Conservation (phyloP, 768 basidiomycete species). For the Mycena rebaudengoi region DNA sequence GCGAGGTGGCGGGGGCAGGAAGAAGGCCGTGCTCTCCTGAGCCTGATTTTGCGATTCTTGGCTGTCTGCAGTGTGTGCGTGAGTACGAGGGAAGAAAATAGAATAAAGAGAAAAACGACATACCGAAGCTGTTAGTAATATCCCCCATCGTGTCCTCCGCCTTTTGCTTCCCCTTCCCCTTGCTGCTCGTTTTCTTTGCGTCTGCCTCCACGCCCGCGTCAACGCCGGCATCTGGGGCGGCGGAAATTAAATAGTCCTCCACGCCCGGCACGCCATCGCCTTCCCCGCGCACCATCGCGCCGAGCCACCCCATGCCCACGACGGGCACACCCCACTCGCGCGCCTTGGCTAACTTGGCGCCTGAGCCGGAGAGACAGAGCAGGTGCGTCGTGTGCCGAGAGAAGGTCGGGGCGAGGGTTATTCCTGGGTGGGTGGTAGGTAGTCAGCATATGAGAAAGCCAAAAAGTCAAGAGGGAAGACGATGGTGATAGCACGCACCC, state of each 20-base stretch:
- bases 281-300: conserved; percentile 60
- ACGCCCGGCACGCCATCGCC: conserved; percentile 56
- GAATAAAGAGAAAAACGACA: conserved; percentile 14
- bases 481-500: conserved; percentile 43
- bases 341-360: conserved; percentile 83
- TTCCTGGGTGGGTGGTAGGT: too few species aligned
- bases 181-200: conserved; percentile 30
- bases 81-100: too few species aligned
- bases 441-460: conserved; percentile 39
- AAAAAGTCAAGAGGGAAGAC: background rate
- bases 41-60: conserved; percentile 9
- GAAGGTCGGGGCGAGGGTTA: conserved; percentile 63
- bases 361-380: conserved; percentile 74
- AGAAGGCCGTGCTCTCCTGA: background rate
- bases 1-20: conserved; percentile 6
- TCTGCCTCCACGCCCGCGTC: conserved; percentile 28
- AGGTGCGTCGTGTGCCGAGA: conserved; percentile 80
- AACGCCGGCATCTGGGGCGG: too few species aligned
- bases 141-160: conserved; percentile 43
- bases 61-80: too few species aligned
- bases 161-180: conserved; percentile 36
- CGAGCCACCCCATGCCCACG: conserved; percentile 77
- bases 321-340: conserved; percentile 80
- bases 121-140: conserved; percentile 54
- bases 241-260: conserved; percentile 45